Evolutionary conservation across 345 rosid species (phyloP).

Genomic region (Salix caprea): DNA sequence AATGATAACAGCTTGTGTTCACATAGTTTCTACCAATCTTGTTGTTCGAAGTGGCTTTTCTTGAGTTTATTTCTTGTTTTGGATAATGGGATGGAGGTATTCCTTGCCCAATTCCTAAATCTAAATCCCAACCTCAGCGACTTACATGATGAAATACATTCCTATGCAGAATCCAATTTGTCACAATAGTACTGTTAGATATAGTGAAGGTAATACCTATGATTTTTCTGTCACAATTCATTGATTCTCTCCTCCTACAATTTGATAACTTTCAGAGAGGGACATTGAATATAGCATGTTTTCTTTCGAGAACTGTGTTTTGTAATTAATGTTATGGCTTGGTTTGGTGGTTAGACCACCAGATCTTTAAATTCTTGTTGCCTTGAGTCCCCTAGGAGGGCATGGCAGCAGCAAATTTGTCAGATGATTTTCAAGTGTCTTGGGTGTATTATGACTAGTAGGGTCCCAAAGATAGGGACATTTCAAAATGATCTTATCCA

Average conservation of each 20-base stretch:
- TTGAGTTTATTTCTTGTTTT: neutral
- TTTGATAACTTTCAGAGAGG: neutral
- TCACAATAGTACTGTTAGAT: too few relatives aligned
- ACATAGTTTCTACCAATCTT: neutral
- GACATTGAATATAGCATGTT: neutral
- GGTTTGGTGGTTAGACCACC: neutral
- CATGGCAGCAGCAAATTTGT: neutral
- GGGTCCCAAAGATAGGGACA: neutral
- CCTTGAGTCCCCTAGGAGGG: neutral
- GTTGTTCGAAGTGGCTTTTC: neutral
- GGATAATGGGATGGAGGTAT: neutral
- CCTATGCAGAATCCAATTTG: neutral
- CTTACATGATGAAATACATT: neutral
- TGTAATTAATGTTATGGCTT: neutral
- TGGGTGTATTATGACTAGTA: neutral
- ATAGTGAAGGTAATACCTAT: too few relatives aligned
- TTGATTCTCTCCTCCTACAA: too few relatives aligned
- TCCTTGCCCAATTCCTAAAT: neutral
- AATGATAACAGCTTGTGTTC: neutral
- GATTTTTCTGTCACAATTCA: too few relatives aligned
- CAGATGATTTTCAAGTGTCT: neutral
- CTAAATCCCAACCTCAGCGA: neutral
- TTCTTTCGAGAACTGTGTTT: neutral
- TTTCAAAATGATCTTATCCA: neutral
- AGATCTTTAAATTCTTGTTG: neutral